phyloP scores from a whole-genome alignment of 352 stramenopile species.

The Thalassiosira hispida region DNA sequence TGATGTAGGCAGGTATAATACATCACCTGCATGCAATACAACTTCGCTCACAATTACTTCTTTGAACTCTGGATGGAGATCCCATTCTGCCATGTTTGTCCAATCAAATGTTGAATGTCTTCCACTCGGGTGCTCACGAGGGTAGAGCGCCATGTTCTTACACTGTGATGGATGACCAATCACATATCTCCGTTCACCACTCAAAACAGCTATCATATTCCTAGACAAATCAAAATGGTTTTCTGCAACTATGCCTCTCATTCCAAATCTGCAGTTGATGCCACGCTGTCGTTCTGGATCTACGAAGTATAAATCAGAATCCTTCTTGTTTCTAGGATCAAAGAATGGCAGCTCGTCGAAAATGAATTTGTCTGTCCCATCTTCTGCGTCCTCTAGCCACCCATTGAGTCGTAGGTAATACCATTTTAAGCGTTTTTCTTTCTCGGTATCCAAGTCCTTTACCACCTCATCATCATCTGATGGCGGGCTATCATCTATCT shows the following conservation, averaged over 20 bases:
- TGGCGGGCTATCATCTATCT: constrained; percentile 12
- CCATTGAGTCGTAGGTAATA: constrained; percentile 87
- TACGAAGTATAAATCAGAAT: constrained; percentile 83
- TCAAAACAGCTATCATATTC: constrained; percentile 93
- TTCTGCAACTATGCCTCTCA: constrained; percentile 87
- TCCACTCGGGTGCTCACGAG: constrained; percentile 85
- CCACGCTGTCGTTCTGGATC: constrained; percentile 84
- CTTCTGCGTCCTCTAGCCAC: constrained; percentile 7
- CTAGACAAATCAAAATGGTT: constrained; percentile 92
- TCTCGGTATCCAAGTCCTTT: constrained; percentile 25
- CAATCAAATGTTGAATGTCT: constrained; percentile 93
- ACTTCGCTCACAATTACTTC: constrained; percentile 89
- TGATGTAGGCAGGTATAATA: constrained; percentile 92
- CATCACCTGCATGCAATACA: constrained; percentile 90
- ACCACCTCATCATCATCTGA: no score
- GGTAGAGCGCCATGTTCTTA: constrained; percentile 86
- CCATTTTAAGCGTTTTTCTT: constrained; percentile 68
- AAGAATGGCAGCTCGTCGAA: constrained; percentile 91
- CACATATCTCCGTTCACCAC: constrained; percentile 91
- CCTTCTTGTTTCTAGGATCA: constrained; percentile 68
- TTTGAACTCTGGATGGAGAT: constrained; percentile 76
- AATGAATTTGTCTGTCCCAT: constrained; percentile 55
- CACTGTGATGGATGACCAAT: constrained; percentile 90
- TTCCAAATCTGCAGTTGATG: constrained; percentile 92
- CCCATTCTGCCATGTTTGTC: constrained; percentile 85